Conservation (phyloP, 108 stramenopile species). For the Skeletonema menzelii region DNA sequence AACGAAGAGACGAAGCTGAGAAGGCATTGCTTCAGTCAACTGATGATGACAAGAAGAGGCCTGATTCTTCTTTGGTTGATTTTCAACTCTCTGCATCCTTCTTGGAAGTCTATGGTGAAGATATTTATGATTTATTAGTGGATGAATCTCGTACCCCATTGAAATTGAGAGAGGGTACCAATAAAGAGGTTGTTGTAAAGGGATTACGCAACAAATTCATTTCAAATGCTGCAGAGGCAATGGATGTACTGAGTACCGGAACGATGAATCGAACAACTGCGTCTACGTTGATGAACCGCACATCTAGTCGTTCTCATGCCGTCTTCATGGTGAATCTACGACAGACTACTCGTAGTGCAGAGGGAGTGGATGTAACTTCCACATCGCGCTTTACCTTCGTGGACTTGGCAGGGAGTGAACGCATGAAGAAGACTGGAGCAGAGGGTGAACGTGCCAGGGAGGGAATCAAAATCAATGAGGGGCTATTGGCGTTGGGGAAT, state of each 20-base stretch:
- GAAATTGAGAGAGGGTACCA: constrained; percentile 79
- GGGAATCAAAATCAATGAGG: constrained; percentile 96
- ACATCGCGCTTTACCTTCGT: constrained; percentile 87
- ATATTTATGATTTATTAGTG: constrained; percentile 86
- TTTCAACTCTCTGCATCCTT: constrained; percentile 58
- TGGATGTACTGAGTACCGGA: constrained; percentile 85
- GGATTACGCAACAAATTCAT: constrained; percentile 56
- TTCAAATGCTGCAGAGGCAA: constrained; percentile 50
- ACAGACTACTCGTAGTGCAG: constrained; percentile 49
- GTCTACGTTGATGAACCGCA: constrained; percentile 91
- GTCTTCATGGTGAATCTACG: constrained; percentile 74
- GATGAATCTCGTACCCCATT: constrained; percentile 64
- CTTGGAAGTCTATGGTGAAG: constrained; percentile 95
- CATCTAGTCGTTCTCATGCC: constrained; percentile 81
- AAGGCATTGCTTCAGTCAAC: constrained; percentile 39
- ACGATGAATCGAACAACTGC: constrained; percentile 92
- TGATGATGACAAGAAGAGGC: not conserved
- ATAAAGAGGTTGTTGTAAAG: constrained; percentile 62
- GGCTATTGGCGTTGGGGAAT: constrained; percentile 96
- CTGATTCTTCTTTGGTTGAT: not conserved
- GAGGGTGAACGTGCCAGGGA: constrained; percentile 85
- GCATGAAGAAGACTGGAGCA: constrained; percentile 95
- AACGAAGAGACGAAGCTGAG: constrained; percentile 39
- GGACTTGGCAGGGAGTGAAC: constrained; percentile 90
- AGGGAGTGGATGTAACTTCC: constrained; percentile 67